Percentiles rank a stretch among this genome's conserved stretches.
Conservation (phyloP, 2,329 filamentous ascomycete genomes). For the Dactylellina drechsleri region DNA sequence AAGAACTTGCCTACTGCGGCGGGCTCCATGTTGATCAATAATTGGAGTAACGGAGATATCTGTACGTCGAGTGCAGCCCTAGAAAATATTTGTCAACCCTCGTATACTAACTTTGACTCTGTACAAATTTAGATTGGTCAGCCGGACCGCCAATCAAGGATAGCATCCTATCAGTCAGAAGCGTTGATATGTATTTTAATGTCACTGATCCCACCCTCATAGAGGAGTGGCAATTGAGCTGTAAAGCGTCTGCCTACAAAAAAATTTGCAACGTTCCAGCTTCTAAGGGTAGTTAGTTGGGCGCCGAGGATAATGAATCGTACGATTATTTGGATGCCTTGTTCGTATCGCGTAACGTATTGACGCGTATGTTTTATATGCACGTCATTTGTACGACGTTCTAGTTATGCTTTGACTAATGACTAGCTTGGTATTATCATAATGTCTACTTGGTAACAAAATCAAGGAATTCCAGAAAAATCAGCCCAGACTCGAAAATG, state of each 20-base stretch:
- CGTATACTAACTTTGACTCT: not conserved
- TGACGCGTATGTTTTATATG: no score
- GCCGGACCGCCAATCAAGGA: conserved; percentile 35
- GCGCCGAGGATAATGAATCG: no score
- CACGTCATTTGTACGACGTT: no score
- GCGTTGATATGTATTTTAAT: conserved; percentile 46
- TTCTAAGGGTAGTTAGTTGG: conserved; percentile 10
- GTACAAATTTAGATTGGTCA: conserved; percentile 30
- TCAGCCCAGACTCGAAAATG: no score
- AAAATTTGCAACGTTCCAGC: conserved; percentile 20
- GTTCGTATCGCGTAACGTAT: no score
- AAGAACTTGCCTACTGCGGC: conserved; percentile 9
- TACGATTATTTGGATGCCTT: no score
- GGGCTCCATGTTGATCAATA: conserved; percentile 39
- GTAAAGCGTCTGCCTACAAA: conserved; percentile 23
- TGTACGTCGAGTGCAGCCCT: conserved; percentile 18
- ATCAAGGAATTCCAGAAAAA: no score
- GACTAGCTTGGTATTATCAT: no score
- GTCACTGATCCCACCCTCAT: conserved; percentile 20
- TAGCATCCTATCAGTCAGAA: conserved; percentile 29
- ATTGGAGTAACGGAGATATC: conserved; percentile 49
- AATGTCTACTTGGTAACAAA: no score
- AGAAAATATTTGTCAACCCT: not conserved
- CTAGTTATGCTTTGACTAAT: no score
- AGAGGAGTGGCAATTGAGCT: conserved; percentile 21